Conservation (phyloP, 768 basidiomycete genomes). For the Amanita fuliginea region DNA sequence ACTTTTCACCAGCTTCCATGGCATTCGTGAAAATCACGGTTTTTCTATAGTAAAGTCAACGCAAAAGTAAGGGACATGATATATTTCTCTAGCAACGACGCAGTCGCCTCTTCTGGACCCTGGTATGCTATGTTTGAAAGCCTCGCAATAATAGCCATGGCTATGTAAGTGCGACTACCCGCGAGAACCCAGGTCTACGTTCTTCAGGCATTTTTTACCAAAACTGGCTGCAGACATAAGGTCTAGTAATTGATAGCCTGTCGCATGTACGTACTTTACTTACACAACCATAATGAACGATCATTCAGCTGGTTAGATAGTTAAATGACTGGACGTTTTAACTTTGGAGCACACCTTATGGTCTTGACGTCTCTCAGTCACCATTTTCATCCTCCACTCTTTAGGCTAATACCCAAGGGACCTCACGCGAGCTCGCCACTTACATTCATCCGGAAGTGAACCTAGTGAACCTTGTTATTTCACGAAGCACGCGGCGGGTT, state of each 20-base stretch:
- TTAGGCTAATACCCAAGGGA: too few species aligned
- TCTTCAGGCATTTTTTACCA: conserved; percentile 94
- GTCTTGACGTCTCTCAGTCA: too few species aligned
- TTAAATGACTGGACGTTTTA: too few species aligned
- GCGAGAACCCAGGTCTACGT: conserved; percentile 89
- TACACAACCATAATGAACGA: conserved; percentile 4
- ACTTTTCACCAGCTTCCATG: conserved; percentile 60
- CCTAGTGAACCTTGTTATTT: too few species aligned
- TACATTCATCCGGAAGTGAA: too few species aligned
- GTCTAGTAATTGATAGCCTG: conserved; percentile 34
- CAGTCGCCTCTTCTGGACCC: conserved; percentile 87
- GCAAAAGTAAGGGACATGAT: conserved; percentile 50
- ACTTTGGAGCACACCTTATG: too few species aligned
- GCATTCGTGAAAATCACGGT: conserved; percentile 87
- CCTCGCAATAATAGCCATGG: conserved; percentile 72
- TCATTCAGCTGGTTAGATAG: background rate
- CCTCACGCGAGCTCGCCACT: too few species aligned
- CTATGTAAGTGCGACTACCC: conserved; percentile 47
- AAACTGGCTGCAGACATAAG: conserved; percentile 82
- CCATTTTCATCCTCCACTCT: too few species aligned
- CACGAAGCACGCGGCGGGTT: too few species aligned
- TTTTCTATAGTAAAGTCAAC: conserved; percentile 88
- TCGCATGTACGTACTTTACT: conserved; percentile 4
- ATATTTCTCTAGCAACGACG: conserved; percentile 5
- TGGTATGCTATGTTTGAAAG: conserved; percentile 86